Evolutionary conservation across 2,329 filamentous ascomycete species (phyloP).

Genomic region (Pseudocercospora macadamiae): DNA sequence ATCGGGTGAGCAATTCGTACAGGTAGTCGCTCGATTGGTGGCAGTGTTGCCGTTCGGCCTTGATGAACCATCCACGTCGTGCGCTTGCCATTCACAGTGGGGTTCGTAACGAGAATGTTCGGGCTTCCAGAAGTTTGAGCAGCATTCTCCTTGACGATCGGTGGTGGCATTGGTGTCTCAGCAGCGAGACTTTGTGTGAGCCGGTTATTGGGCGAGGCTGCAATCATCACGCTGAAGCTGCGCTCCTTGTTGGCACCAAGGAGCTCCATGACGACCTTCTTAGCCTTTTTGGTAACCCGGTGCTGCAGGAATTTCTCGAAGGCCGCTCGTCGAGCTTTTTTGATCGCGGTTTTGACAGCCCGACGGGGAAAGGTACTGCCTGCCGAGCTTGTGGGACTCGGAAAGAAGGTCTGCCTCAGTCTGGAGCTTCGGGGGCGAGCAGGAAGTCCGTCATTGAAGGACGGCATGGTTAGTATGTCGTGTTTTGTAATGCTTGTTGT

Average conservation of each 20-base stretch:
- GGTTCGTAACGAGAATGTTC: background rate
- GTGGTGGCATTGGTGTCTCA: background rate
- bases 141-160: background rate
- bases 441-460: constrained; percentile 1
- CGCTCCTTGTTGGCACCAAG: background rate
- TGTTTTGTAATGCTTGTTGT: background rate
- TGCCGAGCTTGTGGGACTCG: background rate
- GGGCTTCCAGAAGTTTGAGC: background rate
- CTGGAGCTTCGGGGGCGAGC: background rate
- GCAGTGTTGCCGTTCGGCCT: background rate
- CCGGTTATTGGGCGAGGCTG: background rate
- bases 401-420: background rate
- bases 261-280: background rate
- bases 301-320: constrained; percentile 6
- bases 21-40: background rate
- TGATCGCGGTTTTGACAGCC: background rate
- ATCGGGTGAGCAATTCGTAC: background rate
- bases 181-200: background rate
- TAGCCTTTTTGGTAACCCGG: background rate
- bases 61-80: background rate
- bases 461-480: background rate
- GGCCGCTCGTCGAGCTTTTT: background rate
- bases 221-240: background rate
- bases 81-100: background rate
- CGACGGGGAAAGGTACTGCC: background rate